Percentiles rank a stretch among this genome's conserved stretches.
These are phyloP conservation scores for Pythium oligandrum DNA, from an alignment of 352 stramenopile genomes.

Conservation along the genomic window DNA sequence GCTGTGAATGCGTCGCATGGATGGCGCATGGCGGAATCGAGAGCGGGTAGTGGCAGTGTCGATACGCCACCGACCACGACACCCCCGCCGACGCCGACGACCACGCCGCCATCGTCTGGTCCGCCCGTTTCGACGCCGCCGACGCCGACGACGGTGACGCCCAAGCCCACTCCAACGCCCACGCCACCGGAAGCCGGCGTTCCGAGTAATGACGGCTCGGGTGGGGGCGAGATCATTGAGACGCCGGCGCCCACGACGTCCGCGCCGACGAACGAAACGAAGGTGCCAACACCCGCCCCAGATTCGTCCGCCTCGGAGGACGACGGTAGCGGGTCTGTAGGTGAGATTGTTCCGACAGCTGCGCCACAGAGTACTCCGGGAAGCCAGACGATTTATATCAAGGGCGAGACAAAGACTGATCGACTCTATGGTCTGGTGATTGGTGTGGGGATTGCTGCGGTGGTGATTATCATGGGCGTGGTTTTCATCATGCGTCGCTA, in stretches of 20 bases:
- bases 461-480: conserved; percentile 11
- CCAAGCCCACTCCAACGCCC: neutral
- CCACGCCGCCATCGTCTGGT: neutral
- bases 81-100: neutral
- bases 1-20: too few relatives aligned
- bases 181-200: too few relatives aligned
- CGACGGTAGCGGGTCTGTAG: neutral
- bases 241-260: neutral
- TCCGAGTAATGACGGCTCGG: too few relatives aligned
- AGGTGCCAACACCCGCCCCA: neutral
- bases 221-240: too few relatives aligned
- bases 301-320: neutral
- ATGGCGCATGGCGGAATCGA: too few relatives aligned
- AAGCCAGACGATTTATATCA: too few relatives aligned
- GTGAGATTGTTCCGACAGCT: too few relatives aligned
- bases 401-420: neutral
- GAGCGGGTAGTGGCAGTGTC: too few relatives aligned
- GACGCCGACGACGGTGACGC: neutral
- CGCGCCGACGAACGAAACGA: neutral
- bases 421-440: conserved; percentile 13
- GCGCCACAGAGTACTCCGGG: too few relatives aligned
- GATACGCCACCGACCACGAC: neutral
- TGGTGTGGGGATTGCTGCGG: conserved; percentile 8
- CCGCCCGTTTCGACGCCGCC: neutral
- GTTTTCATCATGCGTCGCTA: conserved; percentile 13